Base-by-base conservation (phyloP, 495 filamentous ascomycete species). In the Aspergillus conjunctus region DNA sequence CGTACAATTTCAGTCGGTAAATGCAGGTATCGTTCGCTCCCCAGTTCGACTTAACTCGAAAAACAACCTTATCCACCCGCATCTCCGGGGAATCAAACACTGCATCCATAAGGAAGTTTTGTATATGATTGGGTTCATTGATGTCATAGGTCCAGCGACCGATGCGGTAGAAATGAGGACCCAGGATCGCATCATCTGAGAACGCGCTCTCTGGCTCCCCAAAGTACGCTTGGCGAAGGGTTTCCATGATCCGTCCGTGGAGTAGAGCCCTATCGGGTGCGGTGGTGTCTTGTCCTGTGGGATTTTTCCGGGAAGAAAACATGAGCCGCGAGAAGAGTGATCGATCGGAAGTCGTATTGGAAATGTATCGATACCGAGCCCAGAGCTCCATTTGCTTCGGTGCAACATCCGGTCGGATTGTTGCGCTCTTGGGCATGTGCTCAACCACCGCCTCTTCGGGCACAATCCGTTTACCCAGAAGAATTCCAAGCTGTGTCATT, bases 21-120 rank as follows among this genome's bases (percentile, higher is more conserved):
- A 83, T 61, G 62, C 81, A 83, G 0, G 79, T 81, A 39, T 72
- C 62, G 17, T 74, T 59, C 2, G 69, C 68, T 4, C 78, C 81
- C 78, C 79, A 83, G 50, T 81, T 83, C 3, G 71, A 74, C 17
- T 73, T 79, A 8, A 80, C 71, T 3, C 81, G 71, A 43, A 82
- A 66, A 7, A 73, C 76, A 20, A 82, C 68, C 52, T 75, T 72
- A 44, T 75, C 66, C 14, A 77, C 75, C 6, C 73, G 68, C 10
- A 82, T 58, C 0, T 64, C 71, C 2, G 68, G 68, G 8, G 77
- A 66, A 22, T 79, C 69, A 41, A 80, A 65, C 12, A 73, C 48
- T 10, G 73, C 66, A 54, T 72, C 67, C 10, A 77, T 53, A 2
- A 58, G 18, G 56, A 81, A 80, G 5, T 53, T 18, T 57, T 83